Conservation (phyloP, 345 rosid genomes). For the Citrus mangshanensis region DNA sequence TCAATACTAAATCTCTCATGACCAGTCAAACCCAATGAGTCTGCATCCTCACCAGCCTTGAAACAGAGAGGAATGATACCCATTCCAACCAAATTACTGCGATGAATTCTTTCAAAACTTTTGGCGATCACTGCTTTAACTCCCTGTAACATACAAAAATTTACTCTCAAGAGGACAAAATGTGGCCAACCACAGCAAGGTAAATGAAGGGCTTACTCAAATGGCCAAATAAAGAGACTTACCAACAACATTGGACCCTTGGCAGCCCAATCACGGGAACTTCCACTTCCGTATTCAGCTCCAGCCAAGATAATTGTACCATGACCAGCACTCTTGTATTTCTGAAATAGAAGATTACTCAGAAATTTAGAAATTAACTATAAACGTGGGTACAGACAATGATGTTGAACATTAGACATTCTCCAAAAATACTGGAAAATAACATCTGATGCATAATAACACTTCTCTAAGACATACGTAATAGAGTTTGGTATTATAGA, state of each 20-base stretch:
- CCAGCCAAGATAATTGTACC: conserved; percentile 92
- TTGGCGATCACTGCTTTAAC: conserved; percentile 96
- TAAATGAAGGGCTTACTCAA: background rate
- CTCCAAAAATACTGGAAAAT: background rate
- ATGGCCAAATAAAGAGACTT: conserved; percentile 12
- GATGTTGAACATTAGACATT: background rate
- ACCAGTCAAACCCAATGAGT: conserved; percentile 82
- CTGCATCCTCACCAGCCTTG: conserved; percentile 92
- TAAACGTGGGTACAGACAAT: background rate
- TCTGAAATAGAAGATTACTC: conserved; percentile 42
- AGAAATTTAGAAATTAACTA: background rate
- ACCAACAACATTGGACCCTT: conserved; percentile 98
- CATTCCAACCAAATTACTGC: conserved; percentile 99
- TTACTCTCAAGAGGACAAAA: conserved; percentile 5
- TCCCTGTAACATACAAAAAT: conserved; percentile 50
- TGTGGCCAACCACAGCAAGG: background rate
- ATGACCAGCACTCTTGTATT: conserved; percentile 69
- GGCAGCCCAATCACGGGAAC: conserved; percentile 99
- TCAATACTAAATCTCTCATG: conserved; percentile 83
- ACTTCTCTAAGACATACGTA: background rate
- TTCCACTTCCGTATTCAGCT: conserved; percentile 99
- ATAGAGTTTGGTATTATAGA: background rate
- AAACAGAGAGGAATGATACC: conserved; percentile 94
- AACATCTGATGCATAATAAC: background rate
- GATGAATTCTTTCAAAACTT: conserved; percentile 97